Percentiles rank a stretch among this genome's conserved stretches.
Conservation (phyloP, 768 basidiomycete genomes). For the Termitomyces titanicus region DNA sequence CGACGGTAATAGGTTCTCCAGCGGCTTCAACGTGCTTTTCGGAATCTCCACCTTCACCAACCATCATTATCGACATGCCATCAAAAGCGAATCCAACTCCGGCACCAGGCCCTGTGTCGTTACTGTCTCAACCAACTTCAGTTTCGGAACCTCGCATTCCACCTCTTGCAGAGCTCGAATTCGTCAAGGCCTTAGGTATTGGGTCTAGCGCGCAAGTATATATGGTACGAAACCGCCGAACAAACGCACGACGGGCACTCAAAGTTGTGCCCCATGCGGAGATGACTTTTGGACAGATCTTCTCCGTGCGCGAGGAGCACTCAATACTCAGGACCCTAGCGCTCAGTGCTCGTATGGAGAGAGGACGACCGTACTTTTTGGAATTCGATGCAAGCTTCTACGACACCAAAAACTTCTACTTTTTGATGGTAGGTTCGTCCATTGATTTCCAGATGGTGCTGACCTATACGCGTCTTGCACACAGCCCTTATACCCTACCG, state of each 20-base stretch:
- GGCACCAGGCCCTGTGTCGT: background rate
- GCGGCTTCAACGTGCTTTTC: background rate
- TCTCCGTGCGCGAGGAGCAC: background rate
- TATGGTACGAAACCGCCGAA: background rate
- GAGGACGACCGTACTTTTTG: background rate
- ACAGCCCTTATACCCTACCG: background rate
- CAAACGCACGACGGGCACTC: background rate
- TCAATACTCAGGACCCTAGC: background rate
- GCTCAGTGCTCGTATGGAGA: background rate
- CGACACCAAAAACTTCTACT: slow-evolving; percentile 1
- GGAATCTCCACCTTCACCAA: background rate
- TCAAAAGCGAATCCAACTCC: background rate
- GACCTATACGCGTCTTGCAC: background rate
- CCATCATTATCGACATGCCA: background rate
- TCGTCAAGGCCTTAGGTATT: background rate
- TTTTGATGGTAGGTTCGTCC: background rate
- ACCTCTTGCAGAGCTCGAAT: background rate
- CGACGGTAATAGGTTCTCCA: background rate
- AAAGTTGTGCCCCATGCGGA: background rate
- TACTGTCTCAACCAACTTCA: background rate
- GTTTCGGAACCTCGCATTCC: background rate
- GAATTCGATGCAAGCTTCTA: background rate
- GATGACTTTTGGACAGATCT: background rate
- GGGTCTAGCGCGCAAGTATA: background rate
- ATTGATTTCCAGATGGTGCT: background rate